Conservation (phyloP, 2,329 filamentous ascomycete genomes). For the Diaporthe vaccinii region DNA sequence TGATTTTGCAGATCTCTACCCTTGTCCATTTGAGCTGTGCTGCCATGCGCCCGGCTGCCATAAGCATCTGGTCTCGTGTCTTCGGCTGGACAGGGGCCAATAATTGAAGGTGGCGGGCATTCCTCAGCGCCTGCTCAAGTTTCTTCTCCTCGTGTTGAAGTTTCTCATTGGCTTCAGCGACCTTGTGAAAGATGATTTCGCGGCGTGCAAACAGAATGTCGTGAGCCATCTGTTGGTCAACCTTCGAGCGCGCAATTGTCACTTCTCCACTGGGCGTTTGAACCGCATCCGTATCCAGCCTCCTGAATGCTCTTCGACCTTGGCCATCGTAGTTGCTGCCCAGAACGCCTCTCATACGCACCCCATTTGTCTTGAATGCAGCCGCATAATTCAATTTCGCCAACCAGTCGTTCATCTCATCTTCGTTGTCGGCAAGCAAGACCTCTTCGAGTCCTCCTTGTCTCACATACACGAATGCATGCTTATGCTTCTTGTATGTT, state of each 20-base stretch:
- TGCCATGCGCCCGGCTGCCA: conserved; percentile 85
- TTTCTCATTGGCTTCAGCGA: conserved; percentile 85
- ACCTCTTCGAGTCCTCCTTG: conserved; percentile 91
- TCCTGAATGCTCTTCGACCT: conserved; percentile 77
- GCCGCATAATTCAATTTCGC: conserved; percentile 97
- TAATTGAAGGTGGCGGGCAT: conserved; percentile 90
- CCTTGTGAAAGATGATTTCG: conserved; percentile 86
- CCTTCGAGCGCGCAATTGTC: conserved; percentile 78
- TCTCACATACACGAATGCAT: conserved; percentile 91
- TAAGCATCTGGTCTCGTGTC: conserved; percentile 87
- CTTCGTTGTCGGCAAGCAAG: conserved; percentile 89
- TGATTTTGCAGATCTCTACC: conserved; percentile 92
- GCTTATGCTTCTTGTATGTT: conserved; percentile 94
- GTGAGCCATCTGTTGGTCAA: conserved; percentile 85
- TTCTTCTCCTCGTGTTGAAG: conserved; percentile 80
- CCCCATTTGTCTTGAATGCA: conserved; percentile 91
- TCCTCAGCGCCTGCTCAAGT: conserved; percentile 85
- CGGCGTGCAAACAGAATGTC: conserved; percentile 87
- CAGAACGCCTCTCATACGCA: conserved; percentile 89
- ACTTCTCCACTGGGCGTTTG: conserved; percentile 81
- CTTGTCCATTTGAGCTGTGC: conserved; percentile 95
- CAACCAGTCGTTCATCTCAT: conserved; percentile 96
- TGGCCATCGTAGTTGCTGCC: conserved; percentile 90
- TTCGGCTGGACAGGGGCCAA: conserved; percentile 92
- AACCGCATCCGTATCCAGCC: conserved; percentile 77